phyloP scores from a whole-genome alignment of 805 yeast species.

The Wickerhamomyces subpelliculosus region DNA sequence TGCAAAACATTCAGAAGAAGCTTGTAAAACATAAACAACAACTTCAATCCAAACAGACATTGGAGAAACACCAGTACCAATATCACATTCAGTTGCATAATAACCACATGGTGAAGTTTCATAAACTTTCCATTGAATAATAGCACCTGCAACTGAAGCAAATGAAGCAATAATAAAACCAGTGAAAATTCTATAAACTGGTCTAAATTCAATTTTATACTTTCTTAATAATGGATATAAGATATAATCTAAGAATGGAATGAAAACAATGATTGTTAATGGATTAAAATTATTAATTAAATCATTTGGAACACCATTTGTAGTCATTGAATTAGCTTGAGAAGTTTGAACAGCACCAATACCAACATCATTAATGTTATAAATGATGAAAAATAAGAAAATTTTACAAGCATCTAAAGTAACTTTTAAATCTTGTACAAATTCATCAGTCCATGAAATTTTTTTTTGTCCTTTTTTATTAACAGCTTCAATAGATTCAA shows the following conservation, averaged over 20 bases:
- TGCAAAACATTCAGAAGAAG: conserved; percentile 67
- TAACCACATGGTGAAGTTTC: conserved; percentile 64
- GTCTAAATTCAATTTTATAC: conserved; percentile 48
- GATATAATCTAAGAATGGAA: conserved; percentile 61
- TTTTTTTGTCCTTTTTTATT: conserved; percentile 18
- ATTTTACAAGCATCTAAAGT: conserved; percentile 68
- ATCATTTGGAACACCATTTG: conserved; percentile 77
- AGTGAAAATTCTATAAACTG: conserved; percentile 60
- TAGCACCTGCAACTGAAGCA: conserved; percentile 29
- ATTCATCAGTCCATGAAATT: conserved; percentile 54
- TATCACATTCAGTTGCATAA: conserved; percentile 42
- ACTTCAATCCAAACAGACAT: conserved; percentile 63
- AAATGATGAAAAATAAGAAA: conserved; percentile 62
- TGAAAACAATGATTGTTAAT: conserved; percentile 66
- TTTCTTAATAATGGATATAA: conserved; percentile 48
- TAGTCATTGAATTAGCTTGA: conserved; percentile 68
- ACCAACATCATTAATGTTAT: conserved; percentile 69
- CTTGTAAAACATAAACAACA: conserved; percentile 59
- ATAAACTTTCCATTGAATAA: conserved; percentile 62
- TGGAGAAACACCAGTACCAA: conserved; percentile 13
- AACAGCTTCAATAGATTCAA: conserved; percentile 7
- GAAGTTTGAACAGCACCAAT: conserved; percentile 34
- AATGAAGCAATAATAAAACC: conserved; percentile 58
- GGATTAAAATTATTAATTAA: conserved; percentile 72
- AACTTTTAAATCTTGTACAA: conserved; percentile 67